These are phyloP conservation scores for Aspergillus aculeatus DNA, from an alignment of 2,329 filamentous ascomycete species.

Conservation along the genomic window DNA sequence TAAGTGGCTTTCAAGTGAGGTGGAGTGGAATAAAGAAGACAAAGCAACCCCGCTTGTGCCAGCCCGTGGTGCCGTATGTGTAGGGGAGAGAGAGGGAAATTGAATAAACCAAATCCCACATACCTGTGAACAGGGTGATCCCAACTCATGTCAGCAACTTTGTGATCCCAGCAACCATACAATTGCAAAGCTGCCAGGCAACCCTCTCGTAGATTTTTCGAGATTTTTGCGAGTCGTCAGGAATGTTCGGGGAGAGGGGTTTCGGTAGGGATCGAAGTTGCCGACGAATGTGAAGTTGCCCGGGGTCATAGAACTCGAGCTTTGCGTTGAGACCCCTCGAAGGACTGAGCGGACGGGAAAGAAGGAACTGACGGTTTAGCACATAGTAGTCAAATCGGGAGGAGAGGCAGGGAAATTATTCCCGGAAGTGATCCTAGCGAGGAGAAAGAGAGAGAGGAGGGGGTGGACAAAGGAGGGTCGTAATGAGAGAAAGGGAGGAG, in stretches of 20 bases:
- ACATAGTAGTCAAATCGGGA: conserved; percentile 2
- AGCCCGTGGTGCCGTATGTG: conserved; percentile 6
- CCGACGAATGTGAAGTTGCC: conserved; percentile 24
- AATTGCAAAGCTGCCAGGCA: conserved; percentile 36
- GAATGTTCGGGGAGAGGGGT: conserved; percentile 30
- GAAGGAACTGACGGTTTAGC: neutral
- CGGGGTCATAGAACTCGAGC: conserved; percentile 29
- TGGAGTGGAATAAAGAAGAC: neutral
- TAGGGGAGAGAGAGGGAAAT: neutral
- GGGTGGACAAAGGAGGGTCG: neutral
- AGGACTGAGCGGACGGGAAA: conserved; percentile 1
- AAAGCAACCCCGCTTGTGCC: conserved; percentile 14
- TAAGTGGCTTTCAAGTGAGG: neutral
- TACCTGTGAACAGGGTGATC: conserved; percentile 49
- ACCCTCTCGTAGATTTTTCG: conserved; percentile 25
- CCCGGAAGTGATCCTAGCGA: neutral
- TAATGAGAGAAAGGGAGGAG: conserved; percentile 2
- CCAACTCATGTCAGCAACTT: conserved; percentile 48
- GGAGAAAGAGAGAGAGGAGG: neutral
- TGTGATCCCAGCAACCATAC: conserved; percentile 39
- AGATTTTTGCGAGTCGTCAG: conserved; percentile 23
- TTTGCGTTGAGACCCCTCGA: conserved; percentile 14
- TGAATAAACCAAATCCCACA: conserved; percentile 19
- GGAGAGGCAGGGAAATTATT: neutral
- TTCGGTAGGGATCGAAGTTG: conserved; percentile 21